Evolutionary conservation across 108 stramenopile species (phyloP).

Genomic region (Fragilariopsis cylindrus): DNA sequence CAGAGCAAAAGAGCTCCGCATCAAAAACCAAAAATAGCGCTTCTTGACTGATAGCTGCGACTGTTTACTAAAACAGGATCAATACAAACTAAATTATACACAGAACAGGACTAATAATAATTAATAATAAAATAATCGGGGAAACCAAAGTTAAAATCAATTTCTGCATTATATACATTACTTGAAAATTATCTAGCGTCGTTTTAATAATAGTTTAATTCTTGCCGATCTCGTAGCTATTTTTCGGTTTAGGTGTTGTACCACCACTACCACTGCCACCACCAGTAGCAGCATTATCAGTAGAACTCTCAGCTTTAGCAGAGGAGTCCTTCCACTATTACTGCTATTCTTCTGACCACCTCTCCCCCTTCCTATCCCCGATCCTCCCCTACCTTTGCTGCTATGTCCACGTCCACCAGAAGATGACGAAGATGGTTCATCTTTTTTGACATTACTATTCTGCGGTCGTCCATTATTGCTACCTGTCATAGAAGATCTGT

Average conservation of each 20-base stretch:
- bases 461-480: background rate
- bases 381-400: constrained; percentile 15
- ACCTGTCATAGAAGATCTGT: background rate
- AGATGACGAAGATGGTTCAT: background rate
- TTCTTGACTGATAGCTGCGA: background rate
- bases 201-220: background rate
- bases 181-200: background rate
- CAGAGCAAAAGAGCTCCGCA: background rate
- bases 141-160: background rate
- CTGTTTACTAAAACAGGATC: background rate
- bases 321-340: constrained; percentile 3
- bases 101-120: background rate
- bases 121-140: background rate
- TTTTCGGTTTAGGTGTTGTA: constrained; percentile 1
- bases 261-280: constrained; percentile 11
- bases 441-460: background rate
- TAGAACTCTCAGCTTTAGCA: background rate
- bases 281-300: background rate
- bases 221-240: constrained; percentile 34
- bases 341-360: constrained; percentile 1
- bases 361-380: constrained; percentile 2
- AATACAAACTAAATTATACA: background rate
- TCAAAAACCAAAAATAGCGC: background rate
- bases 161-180: background rate
- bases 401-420: constrained; percentile 11